A percentile compares a stretch with the other conserved stretches of the same genome.
phyloP scores from a whole-genome alignment of 2,329 filamentous ascomycete genomes.

The Diaporthe citri region DNA sequence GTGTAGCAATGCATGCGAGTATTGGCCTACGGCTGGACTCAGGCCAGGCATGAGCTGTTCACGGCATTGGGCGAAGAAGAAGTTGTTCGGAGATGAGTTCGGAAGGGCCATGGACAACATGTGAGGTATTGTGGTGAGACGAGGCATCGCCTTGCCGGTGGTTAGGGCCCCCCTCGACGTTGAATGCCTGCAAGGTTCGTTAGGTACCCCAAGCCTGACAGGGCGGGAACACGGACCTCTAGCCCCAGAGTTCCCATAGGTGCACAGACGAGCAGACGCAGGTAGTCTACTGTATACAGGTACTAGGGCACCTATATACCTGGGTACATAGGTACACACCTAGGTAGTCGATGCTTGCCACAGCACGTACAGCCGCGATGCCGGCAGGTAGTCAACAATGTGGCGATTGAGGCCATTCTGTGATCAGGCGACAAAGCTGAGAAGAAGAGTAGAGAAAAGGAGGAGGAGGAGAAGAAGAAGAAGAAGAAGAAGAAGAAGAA shows the following conservation, averaged over 20 bases:
- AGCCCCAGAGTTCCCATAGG: neutral
- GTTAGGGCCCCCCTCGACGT: neutral
- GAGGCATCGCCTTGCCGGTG: neutral
- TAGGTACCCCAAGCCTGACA: neutral
- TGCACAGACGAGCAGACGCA: neutral
- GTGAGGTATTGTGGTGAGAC: neutral
- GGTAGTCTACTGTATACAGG: neutral
- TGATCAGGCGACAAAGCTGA: neutral
- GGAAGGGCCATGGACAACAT: neutral
- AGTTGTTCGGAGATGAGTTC: neutral
- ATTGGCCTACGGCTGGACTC: neutral
- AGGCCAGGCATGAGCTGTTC: neutral
- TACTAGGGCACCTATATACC: neutral
- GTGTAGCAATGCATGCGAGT: neutral
- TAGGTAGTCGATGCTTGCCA: too few relatives aligned
- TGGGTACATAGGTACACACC: too few relatives aligned
- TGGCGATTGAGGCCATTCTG: neutral
- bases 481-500: neutral
- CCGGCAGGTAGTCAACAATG: too few relatives aligned
- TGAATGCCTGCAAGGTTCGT: slow-evolving; percentile 11
- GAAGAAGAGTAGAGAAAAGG: neutral
- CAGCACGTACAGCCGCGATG: neutral
- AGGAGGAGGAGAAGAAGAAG: too few relatives aligned
- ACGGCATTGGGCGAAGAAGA: neutral
- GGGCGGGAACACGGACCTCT: slow-evolving; percentile 28